These are phyloP conservation scores for Ogataea nonfermentans DNA, from an alignment of 805 yeast species.

Conservation along the genomic window DNA sequence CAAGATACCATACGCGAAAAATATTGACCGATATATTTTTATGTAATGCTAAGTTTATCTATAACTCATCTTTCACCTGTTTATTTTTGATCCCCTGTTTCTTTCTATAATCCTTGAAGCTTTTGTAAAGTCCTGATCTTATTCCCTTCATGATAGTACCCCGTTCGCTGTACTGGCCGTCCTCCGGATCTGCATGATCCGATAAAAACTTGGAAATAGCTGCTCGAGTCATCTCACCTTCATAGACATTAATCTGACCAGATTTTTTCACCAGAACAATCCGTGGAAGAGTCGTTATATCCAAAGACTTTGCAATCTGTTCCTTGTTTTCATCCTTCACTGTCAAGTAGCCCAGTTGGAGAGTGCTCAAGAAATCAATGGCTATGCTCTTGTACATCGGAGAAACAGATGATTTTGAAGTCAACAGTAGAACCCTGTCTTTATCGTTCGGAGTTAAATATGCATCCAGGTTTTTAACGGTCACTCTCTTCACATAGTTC, in stretches of 20 bases:
- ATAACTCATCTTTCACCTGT: constrained; percentile 2
- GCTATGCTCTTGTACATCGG: constrained; percentile 66
- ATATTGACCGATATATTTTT: not conserved
- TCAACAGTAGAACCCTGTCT: constrained; percentile 50
- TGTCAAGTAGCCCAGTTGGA: constrained; percentile 47
- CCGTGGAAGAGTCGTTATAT: constrained; percentile 22
- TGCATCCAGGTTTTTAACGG: constrained; percentile 32
- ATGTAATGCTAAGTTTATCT: not conserved
- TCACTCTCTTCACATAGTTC: constrained; percentile 59
- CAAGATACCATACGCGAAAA: constrained; percentile 32
- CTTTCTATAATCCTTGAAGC: constrained; percentile 24
- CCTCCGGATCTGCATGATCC: constrained; percentile 32
- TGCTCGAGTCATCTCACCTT: constrained; percentile 34
- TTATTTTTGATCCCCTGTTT: constrained; percentile 17
- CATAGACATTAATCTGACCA: constrained; percentile 20
- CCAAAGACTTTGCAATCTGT: constrained; percentile 5
- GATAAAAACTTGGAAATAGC: constrained; percentile 33
- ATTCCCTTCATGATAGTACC: constrained; percentile 23
- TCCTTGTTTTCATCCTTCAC: constrained; percentile 27
- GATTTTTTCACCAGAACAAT: constrained; percentile 25
- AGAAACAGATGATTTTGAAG: constrained; percentile 47
- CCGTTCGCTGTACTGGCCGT: constrained; percentile 35
- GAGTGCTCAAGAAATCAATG: constrained; percentile 56
- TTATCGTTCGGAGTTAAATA: constrained; percentile 24
- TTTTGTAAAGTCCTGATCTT: constrained; percentile 23